Conservation (phyloP, 2,329 filamentous ascomycete genomes). For the Venturia asperata region DNA sequence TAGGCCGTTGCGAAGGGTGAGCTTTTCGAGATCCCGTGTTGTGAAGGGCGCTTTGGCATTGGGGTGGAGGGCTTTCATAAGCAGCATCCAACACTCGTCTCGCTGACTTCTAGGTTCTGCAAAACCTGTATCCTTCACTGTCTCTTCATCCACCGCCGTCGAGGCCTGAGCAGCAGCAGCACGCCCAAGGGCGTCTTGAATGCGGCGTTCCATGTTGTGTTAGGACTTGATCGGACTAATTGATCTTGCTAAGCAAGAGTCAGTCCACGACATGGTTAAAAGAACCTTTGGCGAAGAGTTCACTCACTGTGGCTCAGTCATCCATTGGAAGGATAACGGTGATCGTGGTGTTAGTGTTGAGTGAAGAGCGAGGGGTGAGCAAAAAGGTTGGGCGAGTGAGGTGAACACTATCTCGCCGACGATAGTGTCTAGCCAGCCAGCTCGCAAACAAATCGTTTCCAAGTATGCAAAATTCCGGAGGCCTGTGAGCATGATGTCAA, state of each 20-base stretch:
- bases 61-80: neutral
- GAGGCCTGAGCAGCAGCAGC: slow-evolving; percentile 2
- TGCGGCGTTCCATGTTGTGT: neutral
- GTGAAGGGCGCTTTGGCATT: neutral
- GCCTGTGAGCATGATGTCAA: too few species aligned
- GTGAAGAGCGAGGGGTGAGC: neutral
- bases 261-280: neutral
- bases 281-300: too few species aligned
- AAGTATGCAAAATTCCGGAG: neutral
- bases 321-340: neutral
- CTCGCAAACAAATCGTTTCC: neutral
- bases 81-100: slow-evolving; percentile 9
- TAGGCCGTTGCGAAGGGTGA: slow-evolving; percentile 2
- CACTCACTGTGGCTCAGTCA: neutral
- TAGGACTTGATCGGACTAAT: neutral
- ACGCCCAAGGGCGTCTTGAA: neutral
- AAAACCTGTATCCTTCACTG: neutral
- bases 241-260: neutral
- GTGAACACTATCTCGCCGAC: too few species aligned
- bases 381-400: neutral
- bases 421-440: too few species aligned
- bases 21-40: neutral
- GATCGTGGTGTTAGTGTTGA: neutral
- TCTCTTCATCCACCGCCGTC: neutral
- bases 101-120: neutral